Conservation (phyloP, 306 rosid species). For the Erythrophleum fordii region DNA sequence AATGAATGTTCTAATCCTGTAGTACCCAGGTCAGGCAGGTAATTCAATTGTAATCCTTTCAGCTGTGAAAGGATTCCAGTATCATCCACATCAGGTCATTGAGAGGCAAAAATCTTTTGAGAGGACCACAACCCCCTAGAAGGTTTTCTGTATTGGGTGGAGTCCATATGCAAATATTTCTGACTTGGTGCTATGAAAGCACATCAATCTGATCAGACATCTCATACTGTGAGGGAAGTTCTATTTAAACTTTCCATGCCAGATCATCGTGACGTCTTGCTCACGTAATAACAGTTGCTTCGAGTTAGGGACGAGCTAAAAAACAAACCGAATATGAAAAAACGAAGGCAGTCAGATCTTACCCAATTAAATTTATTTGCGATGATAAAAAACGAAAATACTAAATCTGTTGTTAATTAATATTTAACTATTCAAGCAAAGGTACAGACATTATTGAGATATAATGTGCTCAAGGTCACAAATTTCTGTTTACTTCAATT, state of each 20-base stretch:
- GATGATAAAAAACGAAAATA: no score
- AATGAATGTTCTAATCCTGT: no score
- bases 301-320: not conserved
- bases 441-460: not conserved
- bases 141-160: constrained; percentile 21
- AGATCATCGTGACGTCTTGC: not conserved
- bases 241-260: not conserved
- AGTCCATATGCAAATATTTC: no score
- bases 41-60: no score
- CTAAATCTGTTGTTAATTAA: not conserved
- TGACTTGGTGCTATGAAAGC: not conserved
- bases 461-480: not conserved
- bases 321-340: no score
- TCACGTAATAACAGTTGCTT: not conserved
- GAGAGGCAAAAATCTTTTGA: no score
- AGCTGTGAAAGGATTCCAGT: no score
- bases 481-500: not conserved
- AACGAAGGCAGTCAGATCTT: no score
- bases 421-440: not conserved
- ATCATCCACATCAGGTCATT: no score
- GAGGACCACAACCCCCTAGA: no score
- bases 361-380: no score
- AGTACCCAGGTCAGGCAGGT: no score
- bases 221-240: not conserved
- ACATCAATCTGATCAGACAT: not conserved